A percentile compares a stretch with the other conserved stretches of the same genome.
Evolutionary conservation across 306 rosid genomes (phyloP).

Genomic region (Acmispon strigosus): DNA sequence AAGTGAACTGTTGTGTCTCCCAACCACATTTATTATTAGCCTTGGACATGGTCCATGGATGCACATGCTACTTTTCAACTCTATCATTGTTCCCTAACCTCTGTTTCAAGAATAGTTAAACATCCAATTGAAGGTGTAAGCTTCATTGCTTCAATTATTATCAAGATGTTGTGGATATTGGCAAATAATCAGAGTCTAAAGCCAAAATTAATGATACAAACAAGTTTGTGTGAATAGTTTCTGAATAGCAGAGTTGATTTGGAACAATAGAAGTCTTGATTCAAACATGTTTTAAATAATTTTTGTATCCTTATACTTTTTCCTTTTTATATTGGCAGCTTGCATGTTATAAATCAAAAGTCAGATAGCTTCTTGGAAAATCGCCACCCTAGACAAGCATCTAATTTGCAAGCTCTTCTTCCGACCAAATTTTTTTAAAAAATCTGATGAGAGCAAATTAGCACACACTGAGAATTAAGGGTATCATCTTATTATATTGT

Average conservation of each 20-base stretch:
- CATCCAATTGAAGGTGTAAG: not conserved
- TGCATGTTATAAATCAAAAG: not conserved
- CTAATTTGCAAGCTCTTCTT: conserved; percentile 8
- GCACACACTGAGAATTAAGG: not conserved
- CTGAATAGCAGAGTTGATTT: no score
- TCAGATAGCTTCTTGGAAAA: not conserved
- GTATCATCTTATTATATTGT: not conserved
- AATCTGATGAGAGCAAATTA: not conserved
- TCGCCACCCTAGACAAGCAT: not conserved
- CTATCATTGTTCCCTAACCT: conserved; percentile 9
- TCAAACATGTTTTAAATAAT: no score
- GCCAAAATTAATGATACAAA: no score
- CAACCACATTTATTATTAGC: conserved; percentile 18
- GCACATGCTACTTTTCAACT: conserved; percentile 42
- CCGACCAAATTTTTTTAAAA: not conserved
- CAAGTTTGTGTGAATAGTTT: no score
- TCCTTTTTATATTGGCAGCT: not conserved
- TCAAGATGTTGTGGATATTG: not conserved
- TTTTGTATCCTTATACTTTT: not conserved
- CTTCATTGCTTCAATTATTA: not conserved
- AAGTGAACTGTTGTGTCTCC: conserved; percentile 47
- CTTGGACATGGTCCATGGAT: conserved; percentile 10
- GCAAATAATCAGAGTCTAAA: not conserved
- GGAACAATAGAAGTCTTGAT: no score
- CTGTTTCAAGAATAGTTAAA: not conserved